Evolutionary conservation across 352 stramenopile species (phyloP), one percentile per base, ranked within the genome.

Genomic region (Phytophthora multivora): DNA sequence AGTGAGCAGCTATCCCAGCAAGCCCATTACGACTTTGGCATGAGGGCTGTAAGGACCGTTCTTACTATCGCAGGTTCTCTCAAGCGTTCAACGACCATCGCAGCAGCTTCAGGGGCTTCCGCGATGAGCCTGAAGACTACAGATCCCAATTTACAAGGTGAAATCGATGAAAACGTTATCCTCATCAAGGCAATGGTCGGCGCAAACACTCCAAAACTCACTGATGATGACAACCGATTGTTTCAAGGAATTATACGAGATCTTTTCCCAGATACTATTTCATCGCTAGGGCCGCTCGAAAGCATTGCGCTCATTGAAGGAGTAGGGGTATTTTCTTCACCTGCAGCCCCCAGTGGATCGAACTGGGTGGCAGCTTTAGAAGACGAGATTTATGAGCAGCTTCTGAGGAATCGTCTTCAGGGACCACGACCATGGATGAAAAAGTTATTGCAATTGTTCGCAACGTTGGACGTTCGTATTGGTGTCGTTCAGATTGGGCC

Each of bases 111-210:
- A 21, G 53, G 42, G 5, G 25, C 43, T 16, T 35, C 38, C 10
- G 7, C 26, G 18, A 23, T 49, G 15, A 66, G 58, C 40, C 26
- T 40, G 10, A 43, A n/a, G 39, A 23, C n/a, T 50, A 4, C 13
- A 12, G 67, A 75, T 5, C 13, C 59, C 26, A 49, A 42, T 16
- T 28, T 38, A 1, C 35, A 41, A 26, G 59, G 19, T 9, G 23
- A 5, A 11, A 63, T 57, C 0, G 78, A 90, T 15, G 83, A 90
- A 28, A 86, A 83, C 47, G 40, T 80, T 13, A 76, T 99, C 18
- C 73, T 99, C 4, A 98, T 98, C 55, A 86, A 93, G 47, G 98
- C 97, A 12, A 91, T 99, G 66, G 79, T 94, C 19, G 89, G 97
- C 31, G 90, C 84, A 3, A 98, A 98, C 57, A 75, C 95, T 10